phyloP scores from a whole-genome alignment of 2,329 filamentous ascomycete genomes.

The Pyrenophora tritici-repentis region DNA sequence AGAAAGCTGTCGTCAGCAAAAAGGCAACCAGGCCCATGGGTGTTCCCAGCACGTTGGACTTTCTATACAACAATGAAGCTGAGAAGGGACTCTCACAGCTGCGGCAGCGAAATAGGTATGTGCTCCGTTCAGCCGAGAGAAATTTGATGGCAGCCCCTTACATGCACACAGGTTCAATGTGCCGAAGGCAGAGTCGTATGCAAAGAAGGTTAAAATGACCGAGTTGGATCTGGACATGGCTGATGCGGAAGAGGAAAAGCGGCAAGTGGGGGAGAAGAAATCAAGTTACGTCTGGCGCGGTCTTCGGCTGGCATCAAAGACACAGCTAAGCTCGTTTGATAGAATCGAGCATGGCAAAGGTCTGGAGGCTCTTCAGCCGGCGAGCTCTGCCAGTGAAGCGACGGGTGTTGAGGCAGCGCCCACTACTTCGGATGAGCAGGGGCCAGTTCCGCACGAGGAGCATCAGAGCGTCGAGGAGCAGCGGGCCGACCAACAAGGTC shows the following conservation, averaged over 20 bases:
- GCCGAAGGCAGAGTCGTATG: slow-evolving; percentile 72
- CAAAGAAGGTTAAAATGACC: slow-evolving; percentile 74
- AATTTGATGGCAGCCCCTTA: slow-evolving; percentile 27
- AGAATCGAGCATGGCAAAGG: slow-evolving; percentile 79
- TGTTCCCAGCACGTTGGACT: slow-evolving; percentile 54
- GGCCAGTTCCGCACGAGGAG: slow-evolving; percentile 43
- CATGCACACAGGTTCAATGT: slow-evolving; percentile 62
- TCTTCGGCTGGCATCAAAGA: slow-evolving; percentile 76
- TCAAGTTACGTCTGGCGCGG: slow-evolving; percentile 91
- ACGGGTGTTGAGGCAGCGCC: slow-evolving; percentile 41
- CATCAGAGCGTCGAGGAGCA: slow-evolving; percentile 48
- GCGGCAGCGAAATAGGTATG: slow-evolving; percentile 63
- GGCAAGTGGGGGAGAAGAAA: slow-evolving; percentile 69
- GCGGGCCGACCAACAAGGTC: slow-evolving; percentile 46
- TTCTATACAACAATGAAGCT: slow-evolving; percentile 70
- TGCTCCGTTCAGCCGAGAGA: slow-evolving; percentile 34
- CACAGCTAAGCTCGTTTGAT: slow-evolving; percentile 78
- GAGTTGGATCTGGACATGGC: slow-evolving; percentile 88
- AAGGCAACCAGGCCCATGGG: slow-evolving; percentile 61
- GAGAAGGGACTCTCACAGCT: slow-evolving; percentile 70
- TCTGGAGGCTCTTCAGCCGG: slow-evolving; percentile 56
- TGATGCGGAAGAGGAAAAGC: slow-evolving; percentile 64
- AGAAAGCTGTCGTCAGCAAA: slow-evolving; percentile 71
- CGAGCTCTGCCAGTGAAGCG: slow-evolving; percentile 39
- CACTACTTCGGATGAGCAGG: slow-evolving; percentile 44